Percentiles rank a stretch among this genome's conserved stretches.
These are phyloP conservation scores for Phytomonas francai DNA, from an alignment of 208 protist species.

Conservation along the genomic window DNA sequence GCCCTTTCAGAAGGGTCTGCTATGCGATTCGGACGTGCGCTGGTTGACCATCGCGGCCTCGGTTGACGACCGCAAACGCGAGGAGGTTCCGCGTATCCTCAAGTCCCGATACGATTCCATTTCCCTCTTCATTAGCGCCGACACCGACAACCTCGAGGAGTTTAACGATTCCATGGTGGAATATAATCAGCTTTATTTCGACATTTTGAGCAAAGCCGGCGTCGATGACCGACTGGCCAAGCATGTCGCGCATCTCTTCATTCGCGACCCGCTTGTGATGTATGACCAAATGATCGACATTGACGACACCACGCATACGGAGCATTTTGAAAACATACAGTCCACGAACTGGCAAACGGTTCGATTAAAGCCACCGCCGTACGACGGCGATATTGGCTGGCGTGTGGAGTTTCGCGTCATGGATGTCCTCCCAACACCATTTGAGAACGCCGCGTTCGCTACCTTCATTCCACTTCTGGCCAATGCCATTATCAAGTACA, in stretches of 20 bases:
- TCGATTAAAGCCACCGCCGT: constrained; percentile 95
- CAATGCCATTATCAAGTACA: constrained; percentile 92
- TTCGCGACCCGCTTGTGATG: constrained; percentile 97
- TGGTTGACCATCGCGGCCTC: constrained; percentile 94
- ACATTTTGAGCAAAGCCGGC: constrained; percentile 55
- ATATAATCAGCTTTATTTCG: constrained; percentile 83
- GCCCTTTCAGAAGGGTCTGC: constrained; percentile 94
- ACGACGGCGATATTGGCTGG: constrained; percentile 88
- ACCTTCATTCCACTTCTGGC: constrained; percentile 94
- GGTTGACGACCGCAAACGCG: constrained; percentile 94
- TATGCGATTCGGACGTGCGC: constrained; percentile 94
- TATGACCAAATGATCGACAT: constrained; percentile 92
- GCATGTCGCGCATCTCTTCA: constrained; percentile 97
- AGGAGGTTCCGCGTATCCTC: constrained; percentile 85
- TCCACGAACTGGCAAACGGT: constrained; percentile 98
- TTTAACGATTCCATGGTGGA: constrained; percentile 84
- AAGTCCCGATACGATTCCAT: constrained; percentile 97
- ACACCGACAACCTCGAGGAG: constrained; percentile 44
- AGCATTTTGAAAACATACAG: constrained; percentile 99
- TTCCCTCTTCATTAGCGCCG: constrained; percentile 86
- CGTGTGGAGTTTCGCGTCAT: constrained; percentile 97
- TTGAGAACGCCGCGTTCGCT: constrained; percentile 98
- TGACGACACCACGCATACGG: constrained; percentile 89
- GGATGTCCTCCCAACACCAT: constrained; percentile 95
- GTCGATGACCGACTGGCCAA: constrained; percentile 92